These are phyloP conservation scores for Picochlorum sp. DNA, from an alignment of 139 green algal genomes.

Conservation along the genomic window DNA sequence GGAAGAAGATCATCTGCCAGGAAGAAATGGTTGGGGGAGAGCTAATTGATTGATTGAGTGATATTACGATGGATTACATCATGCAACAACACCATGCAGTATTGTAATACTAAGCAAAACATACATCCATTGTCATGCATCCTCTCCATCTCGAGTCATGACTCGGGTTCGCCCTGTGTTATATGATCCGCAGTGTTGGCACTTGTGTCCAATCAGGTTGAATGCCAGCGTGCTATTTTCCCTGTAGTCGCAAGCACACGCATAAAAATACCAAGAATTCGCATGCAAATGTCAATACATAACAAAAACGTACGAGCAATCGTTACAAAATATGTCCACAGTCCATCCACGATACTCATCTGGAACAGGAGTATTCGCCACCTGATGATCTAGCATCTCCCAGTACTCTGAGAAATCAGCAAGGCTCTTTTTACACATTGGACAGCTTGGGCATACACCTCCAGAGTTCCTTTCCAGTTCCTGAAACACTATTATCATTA, in stretches of 20 bases:
- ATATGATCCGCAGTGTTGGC: slow-evolving; percentile 52
- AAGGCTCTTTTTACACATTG: slow-evolving; percentile 58
- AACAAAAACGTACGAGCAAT: too few species aligned
- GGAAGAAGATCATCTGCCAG: not conserved
- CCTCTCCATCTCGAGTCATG: not conserved
- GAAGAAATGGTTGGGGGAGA: not conserved
- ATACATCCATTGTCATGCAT: too few species aligned
- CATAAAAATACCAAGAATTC: not conserved
- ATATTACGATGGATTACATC: too few species aligned
- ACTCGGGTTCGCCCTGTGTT: slow-evolving; percentile 47
- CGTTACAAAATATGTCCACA: slow-evolving; percentile 61
- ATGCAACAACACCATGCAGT: too few species aligned
- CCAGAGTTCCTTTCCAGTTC: slow-evolving; percentile 31
- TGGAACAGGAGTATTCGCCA: slow-evolving; percentile 46
- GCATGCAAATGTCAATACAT: too few species aligned
- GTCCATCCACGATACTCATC: slow-evolving; percentile 43
- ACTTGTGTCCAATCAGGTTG: slow-evolving; percentile 69
- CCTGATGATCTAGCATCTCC: slow-evolving; percentile 43
- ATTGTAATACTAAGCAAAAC: too few species aligned
- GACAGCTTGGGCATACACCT: slow-evolving; percentile 52
- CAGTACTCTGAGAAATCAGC: slow-evolving; percentile 40
- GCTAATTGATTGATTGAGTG: too few species aligned
- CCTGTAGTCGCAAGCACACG: too few species aligned
- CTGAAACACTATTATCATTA: too few species aligned
- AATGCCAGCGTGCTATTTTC: slow-evolving; percentile 27